phyloP scores from a whole-genome alignment of 2,329 filamentous ascomycete genomes.

The Alternaria sp. region DNA sequence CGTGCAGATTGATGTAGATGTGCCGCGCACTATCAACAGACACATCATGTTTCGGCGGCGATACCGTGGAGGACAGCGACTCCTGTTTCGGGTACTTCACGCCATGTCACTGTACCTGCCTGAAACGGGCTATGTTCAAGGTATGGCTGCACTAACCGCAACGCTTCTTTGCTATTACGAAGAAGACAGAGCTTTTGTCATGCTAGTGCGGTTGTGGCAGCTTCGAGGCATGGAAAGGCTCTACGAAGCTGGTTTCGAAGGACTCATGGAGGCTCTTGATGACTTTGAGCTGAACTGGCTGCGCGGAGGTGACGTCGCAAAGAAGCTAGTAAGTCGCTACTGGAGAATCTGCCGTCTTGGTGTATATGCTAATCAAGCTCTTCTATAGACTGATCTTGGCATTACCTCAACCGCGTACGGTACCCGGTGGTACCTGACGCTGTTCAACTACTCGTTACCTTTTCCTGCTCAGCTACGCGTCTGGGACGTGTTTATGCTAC shows the following conservation, averaged over 20 bases:
- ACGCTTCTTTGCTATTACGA: conserved; percentile 97
- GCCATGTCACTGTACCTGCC: conserved; percentile 90
- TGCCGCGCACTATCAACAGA: conserved; percentile 90
- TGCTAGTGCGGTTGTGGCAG: conserved; percentile 95
- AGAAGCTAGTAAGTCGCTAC: conserved; percentile 72
- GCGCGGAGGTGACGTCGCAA: conserved; percentile 75
- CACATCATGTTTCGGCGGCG: conserved; percentile 97
- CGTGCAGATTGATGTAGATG: conserved; percentile 95
- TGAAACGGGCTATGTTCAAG: conserved; percentile 93
- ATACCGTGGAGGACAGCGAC: conserved; percentile 86
- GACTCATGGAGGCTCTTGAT: conserved; percentile 82
- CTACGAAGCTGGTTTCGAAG: conserved; percentile 83
- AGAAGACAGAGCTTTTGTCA: conserved; percentile 91
- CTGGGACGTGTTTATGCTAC: conserved; percentile 97
- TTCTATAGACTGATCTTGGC: conserved; percentile 70
- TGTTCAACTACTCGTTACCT: conserved; percentile 96
- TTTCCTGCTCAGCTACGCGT: conserved; percentile 93
- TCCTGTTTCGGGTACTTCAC: conserved; percentile 92
- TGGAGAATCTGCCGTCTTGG: not conserved
- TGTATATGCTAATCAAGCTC: conserved; percentile 29
- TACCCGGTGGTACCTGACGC: conserved; percentile 94
- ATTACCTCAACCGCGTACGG: conserved; percentile 94
- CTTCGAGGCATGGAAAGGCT: conserved; percentile 84
- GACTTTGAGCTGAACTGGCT: conserved; percentile 91
- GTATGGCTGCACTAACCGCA: conserved; percentile 92